Percentiles rank a stretch among this genome's conserved stretches.
Evolutionary conservation across 495 filamentous ascomycete species (phyloP).

Genomic region (Aspergillus sparsus): DNA sequence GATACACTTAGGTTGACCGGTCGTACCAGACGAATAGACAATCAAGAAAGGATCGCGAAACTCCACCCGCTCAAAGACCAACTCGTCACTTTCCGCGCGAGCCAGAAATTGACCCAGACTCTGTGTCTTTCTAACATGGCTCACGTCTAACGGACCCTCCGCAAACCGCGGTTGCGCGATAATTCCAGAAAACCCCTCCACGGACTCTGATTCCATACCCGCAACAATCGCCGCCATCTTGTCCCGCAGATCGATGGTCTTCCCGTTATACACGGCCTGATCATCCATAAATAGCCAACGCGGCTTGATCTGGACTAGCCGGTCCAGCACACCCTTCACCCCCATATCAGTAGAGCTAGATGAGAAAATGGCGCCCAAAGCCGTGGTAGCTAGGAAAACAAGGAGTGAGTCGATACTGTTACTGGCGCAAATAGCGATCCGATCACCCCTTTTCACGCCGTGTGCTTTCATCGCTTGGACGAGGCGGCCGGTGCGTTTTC

Average conservation of each 20-base stretch:
- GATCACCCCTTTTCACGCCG: constrained; percentile 67
- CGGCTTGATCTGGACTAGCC: constrained; percentile 69
- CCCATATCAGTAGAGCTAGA: constrained; percentile 78
- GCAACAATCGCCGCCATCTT: constrained; percentile 68
- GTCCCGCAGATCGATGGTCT: constrained; percentile 63
- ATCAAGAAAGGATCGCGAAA: constrained; percentile 72
- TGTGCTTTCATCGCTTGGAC: constrained; percentile 60
- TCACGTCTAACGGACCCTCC: constrained; percentile 56
- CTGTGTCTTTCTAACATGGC: constrained; percentile 50
- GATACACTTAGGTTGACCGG: constrained; percentile 73
- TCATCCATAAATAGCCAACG: constrained; percentile 77
- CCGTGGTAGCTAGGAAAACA: constrained; percentile 62
- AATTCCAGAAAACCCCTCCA: constrained; percentile 60
- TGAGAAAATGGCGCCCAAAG: constrained; percentile 73
- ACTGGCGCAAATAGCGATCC: constrained; percentile 66
- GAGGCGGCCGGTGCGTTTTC: constrained; percentile 53
- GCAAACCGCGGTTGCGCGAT: constrained; percentile 64
- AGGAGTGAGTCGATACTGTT: constrained; percentile 70
- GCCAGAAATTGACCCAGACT: constrained; percentile 55
- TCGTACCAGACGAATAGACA: constrained; percentile 71
- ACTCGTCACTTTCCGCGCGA: constrained; percentile 36
- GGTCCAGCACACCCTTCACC: constrained; percentile 69
- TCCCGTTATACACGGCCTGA: constrained; percentile 75
- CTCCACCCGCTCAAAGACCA: constrained; percentile 57
- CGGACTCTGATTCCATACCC: constrained; percentile 54